Evolutionary conservation across 2,329 filamentous ascomycete species (phyloP).

Genomic region (Aspergillus tamarii): DNA sequence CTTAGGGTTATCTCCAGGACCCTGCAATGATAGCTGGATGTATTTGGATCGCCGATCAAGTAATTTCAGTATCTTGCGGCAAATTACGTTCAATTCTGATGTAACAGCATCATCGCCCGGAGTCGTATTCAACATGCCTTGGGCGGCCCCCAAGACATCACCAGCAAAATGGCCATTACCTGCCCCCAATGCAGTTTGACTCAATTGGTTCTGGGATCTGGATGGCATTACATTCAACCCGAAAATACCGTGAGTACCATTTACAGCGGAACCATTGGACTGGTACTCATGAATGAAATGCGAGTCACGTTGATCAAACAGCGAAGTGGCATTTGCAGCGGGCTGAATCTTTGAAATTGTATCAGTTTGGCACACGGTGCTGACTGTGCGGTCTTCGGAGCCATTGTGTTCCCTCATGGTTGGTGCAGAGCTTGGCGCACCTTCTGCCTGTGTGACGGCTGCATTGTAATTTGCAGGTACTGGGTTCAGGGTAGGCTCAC

Average conservation of each 20-base stretch:
- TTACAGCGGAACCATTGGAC: neutral
- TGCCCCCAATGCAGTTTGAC: neutral
- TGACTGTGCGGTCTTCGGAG: neutral
- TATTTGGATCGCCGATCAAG: slow-evolving; percentile 87
- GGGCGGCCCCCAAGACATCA: slow-evolving; percentile 63
- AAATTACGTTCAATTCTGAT: slow-evolving; percentile 81
- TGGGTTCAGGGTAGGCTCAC: slow-evolving; percentile 43
- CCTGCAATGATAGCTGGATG: slow-evolving; percentile 80
- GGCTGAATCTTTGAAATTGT: neutral
- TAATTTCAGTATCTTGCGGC: slow-evolving; percentile 87
- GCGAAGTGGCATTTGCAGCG: neutral
- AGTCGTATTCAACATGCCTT: slow-evolving; percentile 65
- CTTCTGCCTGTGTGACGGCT: slow-evolving; percentile 11
- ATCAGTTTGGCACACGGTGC: neutral
- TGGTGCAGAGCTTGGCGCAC: neutral
- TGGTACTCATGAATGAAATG: neutral
- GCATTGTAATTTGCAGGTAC: slow-evolving; percentile 2
- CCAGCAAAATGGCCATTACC: slow-evolving; percentile 41
- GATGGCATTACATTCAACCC: neutral
- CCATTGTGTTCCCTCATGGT: neutral
- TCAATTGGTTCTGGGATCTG: neutral
- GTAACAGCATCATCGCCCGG: slow-evolving; percentile 79
- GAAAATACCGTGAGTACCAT: neutral
- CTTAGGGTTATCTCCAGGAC: slow-evolving; percentile 81
- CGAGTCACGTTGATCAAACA: neutral